Evolutionary conservation across 768 basidiomycete genomes (phyloP).

Genomic region (Gymnopilus dilepis): DNA sequence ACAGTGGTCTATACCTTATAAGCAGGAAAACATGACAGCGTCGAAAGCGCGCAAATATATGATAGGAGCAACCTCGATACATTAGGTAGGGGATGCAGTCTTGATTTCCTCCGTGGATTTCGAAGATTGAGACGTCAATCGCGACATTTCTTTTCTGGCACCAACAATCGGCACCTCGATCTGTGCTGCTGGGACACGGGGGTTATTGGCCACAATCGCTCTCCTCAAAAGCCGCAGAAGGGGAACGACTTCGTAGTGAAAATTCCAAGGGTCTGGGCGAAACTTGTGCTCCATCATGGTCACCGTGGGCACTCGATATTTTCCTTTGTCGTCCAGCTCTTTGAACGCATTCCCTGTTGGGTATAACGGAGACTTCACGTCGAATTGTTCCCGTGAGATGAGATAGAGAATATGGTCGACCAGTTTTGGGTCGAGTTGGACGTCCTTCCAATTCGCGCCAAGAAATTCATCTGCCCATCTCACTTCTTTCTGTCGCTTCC

Average conservation of each 20-base stretch:
- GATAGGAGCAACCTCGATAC: neutral
- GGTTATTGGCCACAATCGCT: slow-evolving; percentile 2
- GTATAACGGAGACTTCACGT: slow-evolving; percentile 11
- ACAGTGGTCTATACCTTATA: neutral
- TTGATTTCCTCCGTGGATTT: neutral
- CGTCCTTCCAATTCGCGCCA: slow-evolving; percentile 16
- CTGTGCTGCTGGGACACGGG: neutral
- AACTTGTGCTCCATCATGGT: slow-evolving; percentile 13
- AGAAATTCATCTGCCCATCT: slow-evolving; percentile 36
- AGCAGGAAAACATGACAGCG: neutral
- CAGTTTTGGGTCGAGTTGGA: slow-evolving; percentile 10
- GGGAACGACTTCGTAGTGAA: slow-evolving; percentile 2
- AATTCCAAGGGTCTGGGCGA: slow-evolving; percentile 2
- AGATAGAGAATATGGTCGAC: slow-evolving; percentile 16
- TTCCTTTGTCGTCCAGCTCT: neutral
- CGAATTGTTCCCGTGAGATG: slow-evolving; percentile 15
- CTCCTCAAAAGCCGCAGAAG: slow-evolving; percentile 9
- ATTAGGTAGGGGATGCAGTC: neutral
- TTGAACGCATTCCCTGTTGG: neutral
- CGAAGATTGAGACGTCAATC: neutral
- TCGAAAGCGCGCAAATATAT: neutral
- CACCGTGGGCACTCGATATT: slow-evolving; percentile 14
- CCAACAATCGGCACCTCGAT: neutral
- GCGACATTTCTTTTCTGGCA: neutral
- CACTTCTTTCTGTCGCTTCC: slow-evolving; percentile 9